Conservation (phyloP, 805 yeast species). For the Candida ortonii region DNA sequence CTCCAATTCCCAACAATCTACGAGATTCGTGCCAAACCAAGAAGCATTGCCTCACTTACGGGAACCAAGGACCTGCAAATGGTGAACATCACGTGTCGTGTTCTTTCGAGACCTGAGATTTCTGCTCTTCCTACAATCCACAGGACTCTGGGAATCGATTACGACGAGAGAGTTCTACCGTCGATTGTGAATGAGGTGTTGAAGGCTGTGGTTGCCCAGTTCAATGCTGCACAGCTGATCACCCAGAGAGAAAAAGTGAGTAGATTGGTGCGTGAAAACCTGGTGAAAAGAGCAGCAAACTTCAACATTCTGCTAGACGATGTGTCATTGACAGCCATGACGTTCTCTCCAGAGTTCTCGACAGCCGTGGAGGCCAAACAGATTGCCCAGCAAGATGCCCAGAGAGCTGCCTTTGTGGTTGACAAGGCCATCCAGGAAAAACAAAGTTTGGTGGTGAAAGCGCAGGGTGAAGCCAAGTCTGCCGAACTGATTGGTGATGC, state of each 20-base stretch:
- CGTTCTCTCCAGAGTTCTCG: constrained; percentile 96
- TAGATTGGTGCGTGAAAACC: constrained; percentile 82
- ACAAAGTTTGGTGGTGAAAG: constrained; percentile 94
- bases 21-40: constrained; percentile 96
- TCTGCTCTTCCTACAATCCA: constrained; percentile 76
- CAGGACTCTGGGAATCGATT: constrained; percentile 90
- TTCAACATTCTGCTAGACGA: constrained; percentile 89
- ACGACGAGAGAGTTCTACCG: constrained; percentile 95
- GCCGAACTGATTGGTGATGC: constrained; percentile 99
- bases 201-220: constrained; percentile 96
- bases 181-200: constrained; percentile 97
- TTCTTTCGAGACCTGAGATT: constrained; percentile 83
- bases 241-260: constrained; percentile 99
- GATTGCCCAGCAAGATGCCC: constrained; percentile 99
- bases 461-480: constrained; percentile 97
- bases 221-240: constrained; percentile 95
- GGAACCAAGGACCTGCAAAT: constrained; percentile 98
- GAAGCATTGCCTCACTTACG: constrained; percentile 92
- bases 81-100: constrained; percentile 99
- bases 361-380: constrained; percentile 98
- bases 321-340: constrained; percentile 94
- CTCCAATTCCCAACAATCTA: constrained; percentile 87
- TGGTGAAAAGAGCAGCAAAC: constrained; percentile 85
- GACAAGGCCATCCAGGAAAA: constrained; percentile 97
- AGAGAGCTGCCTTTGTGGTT: constrained; percentile 94